Conservation (phyloP, 1,139 yeast genomes). For the Geotrichum histeridarum region DNA sequence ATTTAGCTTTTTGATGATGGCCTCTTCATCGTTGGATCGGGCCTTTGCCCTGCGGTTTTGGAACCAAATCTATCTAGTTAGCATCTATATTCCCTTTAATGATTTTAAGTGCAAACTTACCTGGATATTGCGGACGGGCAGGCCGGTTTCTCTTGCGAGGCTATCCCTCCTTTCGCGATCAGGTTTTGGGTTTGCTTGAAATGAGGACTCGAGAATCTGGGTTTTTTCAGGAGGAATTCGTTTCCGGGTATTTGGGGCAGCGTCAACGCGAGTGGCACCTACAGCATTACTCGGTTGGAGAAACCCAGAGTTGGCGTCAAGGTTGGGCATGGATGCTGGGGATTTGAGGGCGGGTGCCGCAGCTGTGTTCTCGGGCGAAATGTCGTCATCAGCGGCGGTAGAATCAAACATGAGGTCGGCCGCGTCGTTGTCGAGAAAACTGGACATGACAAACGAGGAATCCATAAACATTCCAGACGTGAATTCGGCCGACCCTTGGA, state of each 20-base stretch:
- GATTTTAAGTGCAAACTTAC: conserved; percentile 17
- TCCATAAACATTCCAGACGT: conserved; percentile 3
- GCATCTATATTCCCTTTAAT: not conserved
- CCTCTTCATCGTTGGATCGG: conserved; percentile 26
- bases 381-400: not conserved
- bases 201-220: conserved; percentile 28
- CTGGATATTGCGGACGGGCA: conserved; percentile 32
- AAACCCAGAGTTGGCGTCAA: not conserved
- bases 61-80: conserved; percentile 29
- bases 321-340: conserved; percentile 11
- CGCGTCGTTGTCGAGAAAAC: not conserved
- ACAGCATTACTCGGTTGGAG: not conserved
- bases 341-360: conserved; percentile 9
- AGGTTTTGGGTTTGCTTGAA: conserved; percentile 32
- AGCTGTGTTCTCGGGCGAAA: not conserved
- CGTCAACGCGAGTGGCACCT: not conserved
- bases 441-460: not conserved
- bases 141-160: conserved; percentile 28
- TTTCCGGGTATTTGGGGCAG: conserved; percentile 25
- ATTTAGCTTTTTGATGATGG: conserved; percentile 16
- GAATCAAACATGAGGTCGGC: not conserved
- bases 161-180: conserved; percentile 30
- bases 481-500: not conserved
- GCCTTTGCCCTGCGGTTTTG: conserved; percentile 34
- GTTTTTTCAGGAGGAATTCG: conserved; percentile 32